phyloP scores from a whole-genome alignment of 2,329 filamentous ascomycete species.

The Pyricularia sp. region DNA sequence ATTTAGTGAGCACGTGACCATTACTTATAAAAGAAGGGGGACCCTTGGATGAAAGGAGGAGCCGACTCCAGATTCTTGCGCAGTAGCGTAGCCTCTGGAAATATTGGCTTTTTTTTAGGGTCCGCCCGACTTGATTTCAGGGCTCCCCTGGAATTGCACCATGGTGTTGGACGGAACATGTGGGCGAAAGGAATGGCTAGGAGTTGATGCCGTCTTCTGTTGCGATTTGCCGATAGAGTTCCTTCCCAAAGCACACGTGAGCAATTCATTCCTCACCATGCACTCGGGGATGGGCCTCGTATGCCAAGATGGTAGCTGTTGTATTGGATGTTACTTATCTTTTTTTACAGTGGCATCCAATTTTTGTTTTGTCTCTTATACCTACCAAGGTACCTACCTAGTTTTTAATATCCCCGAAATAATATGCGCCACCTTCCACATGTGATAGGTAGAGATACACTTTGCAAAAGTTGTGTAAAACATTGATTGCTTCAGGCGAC shows the following conservation, averaged over 20 bases:
- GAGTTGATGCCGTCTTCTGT: constrained; percentile 1
- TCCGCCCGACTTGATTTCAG: background rate
- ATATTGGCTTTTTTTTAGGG: background rate
- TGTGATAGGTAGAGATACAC: too few species aligned
- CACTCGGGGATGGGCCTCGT: background rate
- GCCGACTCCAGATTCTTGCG: background rate
- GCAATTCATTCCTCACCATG: background rate
- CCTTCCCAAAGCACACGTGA: background rate
- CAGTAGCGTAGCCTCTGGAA: background rate
- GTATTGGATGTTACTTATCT: background rate
- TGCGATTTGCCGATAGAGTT: background rate
- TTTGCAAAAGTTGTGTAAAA: background rate
- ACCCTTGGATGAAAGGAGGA: background rate
- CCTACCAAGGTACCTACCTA: background rate
- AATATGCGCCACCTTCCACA: too few species aligned
- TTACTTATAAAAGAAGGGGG: background rate
- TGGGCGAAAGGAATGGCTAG: constrained; percentile 10
- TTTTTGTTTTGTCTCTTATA: background rate
- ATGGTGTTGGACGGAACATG: constrained; percentile 3
- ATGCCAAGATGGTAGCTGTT: background rate
- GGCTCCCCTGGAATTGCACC: background rate
- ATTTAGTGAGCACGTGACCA: background rate
- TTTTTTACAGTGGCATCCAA: background rate
- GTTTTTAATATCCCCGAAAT: background rate
- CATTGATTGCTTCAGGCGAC: background rate